Base-by-base conservation (phyloP, 345 rosid species). In the Boechera retrofracta region DNA sequence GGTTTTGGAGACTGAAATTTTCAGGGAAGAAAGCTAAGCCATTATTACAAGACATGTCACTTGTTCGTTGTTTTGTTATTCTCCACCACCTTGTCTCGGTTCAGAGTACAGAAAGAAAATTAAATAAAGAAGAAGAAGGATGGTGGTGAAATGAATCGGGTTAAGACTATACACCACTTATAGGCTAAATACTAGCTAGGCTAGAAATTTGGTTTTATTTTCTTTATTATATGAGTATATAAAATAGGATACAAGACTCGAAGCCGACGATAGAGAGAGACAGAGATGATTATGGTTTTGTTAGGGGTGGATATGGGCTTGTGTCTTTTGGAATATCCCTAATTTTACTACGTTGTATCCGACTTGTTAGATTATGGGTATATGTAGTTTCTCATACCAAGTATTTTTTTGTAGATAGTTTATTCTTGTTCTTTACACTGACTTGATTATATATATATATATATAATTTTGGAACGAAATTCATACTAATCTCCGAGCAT, bases 1-100 rank as follows among this genome's bases (percentile, higher is more conserved):
- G 81, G 57, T 85, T 81, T 77, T 88, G 98, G 24, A 92, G 87
- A 89, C 82, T 86, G 91, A 94, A 92, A 82, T 84, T 91, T 75
- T 87, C 45, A 51, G 87, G 88, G 78, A 88, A 92, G 82, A 94
- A 94, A 71, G 91, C 90, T 92, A 94, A 90, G 82, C 85, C 88
- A 85, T 90, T 88, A 79, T 89, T 83, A 90, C 89, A 85, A 76
- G 88, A 76, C 92, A 90, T 90, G 5, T 42, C 18, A 58, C 16
- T 47, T 28, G 32, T 13, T 52, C 55, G 21, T 60, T 1, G 26
- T 29, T 76, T 56, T 54, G 35, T 54, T 59, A 7, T 56, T 47
- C 61, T 64, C 44, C 53, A 47, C 48, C 18, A 42, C 44, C 38
- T 76, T 60, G 54, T 56, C 52, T 68, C 3, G 9, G 74, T 68